phyloP scores from a whole-genome alignment of 163 green algal species.

The Prototheca stagnorum region DNA sequence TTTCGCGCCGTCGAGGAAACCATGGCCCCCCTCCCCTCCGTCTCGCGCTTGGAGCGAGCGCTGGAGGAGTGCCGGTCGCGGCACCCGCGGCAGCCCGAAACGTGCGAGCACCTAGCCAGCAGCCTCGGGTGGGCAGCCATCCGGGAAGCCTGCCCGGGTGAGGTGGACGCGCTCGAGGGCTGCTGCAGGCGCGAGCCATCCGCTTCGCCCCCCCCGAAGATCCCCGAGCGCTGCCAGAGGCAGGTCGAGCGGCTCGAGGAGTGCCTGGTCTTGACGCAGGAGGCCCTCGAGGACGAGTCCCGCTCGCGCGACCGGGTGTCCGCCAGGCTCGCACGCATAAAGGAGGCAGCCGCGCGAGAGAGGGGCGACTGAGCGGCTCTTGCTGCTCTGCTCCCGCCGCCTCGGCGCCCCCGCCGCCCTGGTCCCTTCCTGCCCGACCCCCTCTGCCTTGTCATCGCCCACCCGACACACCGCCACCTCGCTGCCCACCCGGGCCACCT shows the following conservation, averaged over 20 bases:
- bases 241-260: background rate
- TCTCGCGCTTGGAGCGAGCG: too few relatives aligned
- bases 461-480: too few relatives aligned
- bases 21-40: too few relatives aligned
- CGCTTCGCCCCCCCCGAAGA: background rate
- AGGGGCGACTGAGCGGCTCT: background rate
- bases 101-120: constrained; percentile 5
- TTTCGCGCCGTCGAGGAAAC: too few relatives aligned
- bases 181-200: background rate
- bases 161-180: constrained; percentile 9
- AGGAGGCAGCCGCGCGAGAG: background rate
- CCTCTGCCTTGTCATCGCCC: too few relatives aligned
- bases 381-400: background rate
- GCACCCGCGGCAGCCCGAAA: constrained; percentile 6
- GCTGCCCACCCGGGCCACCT: too few relatives aligned
- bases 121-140: constrained; percentile 8
- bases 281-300: background rate
- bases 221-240: background rate
- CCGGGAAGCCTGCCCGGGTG: constrained; percentile 1
- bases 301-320: too few relatives aligned
- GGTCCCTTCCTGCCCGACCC: background rate
- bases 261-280: background rate
- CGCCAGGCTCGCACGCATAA: too few relatives aligned
- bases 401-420: background rate
- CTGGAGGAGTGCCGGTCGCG: constrained; percentile 6